Percentiles rank a stretch among this genome's conserved stretches.
phyloP scores from a whole-genome alignment of 495 filamentous ascomycete species.

The Talaromyces trachyspermus region DNA sequence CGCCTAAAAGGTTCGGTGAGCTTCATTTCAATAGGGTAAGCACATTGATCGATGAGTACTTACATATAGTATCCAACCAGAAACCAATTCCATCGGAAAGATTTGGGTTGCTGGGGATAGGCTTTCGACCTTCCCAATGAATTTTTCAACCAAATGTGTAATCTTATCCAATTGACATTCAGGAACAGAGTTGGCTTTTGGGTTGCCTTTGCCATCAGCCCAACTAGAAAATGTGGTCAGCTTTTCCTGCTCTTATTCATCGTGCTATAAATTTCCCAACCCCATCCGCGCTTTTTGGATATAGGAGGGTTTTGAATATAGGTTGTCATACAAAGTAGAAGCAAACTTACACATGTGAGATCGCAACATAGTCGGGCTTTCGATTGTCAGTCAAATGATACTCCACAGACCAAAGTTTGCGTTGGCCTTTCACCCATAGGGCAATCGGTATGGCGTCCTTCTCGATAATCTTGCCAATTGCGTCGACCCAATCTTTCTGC shows the following conservation, averaged over 20 bases:
- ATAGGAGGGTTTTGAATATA: neutral
- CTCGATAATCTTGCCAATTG: slow-evolving; percentile 1
- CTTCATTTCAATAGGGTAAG: neutral
- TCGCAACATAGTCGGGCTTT: slow-evolving; percentile 2
- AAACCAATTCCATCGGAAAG: neutral
- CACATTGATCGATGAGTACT: neutral
- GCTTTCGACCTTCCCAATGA: slow-evolving; percentile 5
- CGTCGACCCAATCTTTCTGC: slow-evolving; percentile 5
- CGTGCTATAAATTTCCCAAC: neutral
- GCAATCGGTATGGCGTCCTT: slow-evolving; percentile 7
- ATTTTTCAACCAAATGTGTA: slow-evolving; percentile 2
- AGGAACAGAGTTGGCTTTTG: neutral
- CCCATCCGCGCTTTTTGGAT: no score
- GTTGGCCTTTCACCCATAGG: slow-evolving; percentile 2
- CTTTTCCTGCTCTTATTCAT: neutral
- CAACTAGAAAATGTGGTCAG: neutral
- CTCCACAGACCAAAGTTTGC: slow-evolving; percentile 4
- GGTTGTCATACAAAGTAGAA: neutral
- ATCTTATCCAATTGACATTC: slow-evolving; percentile 6
- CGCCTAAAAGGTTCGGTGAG: neutral
- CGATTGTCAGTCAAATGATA: neutral
- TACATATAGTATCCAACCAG: slow-evolving; percentile 8
- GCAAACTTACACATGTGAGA: slow-evolving; percentile 6
- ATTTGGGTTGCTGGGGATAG: neutral
- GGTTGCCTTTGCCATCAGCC: slow-evolving; percentile 1